Evolutionary conservation across 2,329 filamentous ascomycete genomes (phyloP).

Genomic region (Nemania serpens): DNA sequence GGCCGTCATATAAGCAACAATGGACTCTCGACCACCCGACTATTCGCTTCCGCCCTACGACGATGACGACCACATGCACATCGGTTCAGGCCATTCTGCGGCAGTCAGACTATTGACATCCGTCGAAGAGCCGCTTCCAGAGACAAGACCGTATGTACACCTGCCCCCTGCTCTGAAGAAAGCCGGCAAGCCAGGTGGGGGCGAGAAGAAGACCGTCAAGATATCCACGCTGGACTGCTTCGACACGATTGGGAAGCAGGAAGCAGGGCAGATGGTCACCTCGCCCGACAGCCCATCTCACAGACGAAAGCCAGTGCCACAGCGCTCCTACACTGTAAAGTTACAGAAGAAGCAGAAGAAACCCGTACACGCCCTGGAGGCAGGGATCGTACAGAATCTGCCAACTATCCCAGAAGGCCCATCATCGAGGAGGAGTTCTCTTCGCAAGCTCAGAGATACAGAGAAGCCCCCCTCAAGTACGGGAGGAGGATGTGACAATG

Average conservation of each 20-base stretch:
- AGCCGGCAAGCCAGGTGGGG: constrained; percentile 20
- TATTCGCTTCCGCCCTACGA: constrained; percentile 63
- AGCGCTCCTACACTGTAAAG: constrained; percentile 52
- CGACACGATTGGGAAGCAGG: constrained; percentile 45
- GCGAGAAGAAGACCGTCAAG: constrained; percentile 34
- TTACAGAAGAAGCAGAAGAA: constrained; percentile 52
- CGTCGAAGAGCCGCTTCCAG: constrained; percentile 58
- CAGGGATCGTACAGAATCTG: constrained; percentile 47
- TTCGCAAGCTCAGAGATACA: constrained; percentile 40
- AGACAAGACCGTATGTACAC: constrained; percentile 60
- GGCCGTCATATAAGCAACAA: constrained; percentile 35
- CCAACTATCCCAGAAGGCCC: constrained; percentile 58
- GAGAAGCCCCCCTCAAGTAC: constrained; percentile 24
- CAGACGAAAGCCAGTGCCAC: constrained; percentile 34
- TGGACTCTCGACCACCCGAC: constrained; percentile 61
- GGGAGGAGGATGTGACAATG: constrained; percentile 32
- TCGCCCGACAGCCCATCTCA: constrained; percentile 26
- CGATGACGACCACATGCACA: constrained; percentile 55
- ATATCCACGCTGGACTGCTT: constrained; percentile 38
- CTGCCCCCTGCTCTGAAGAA: constrained; percentile 37
- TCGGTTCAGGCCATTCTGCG: constrained; percentile 51
- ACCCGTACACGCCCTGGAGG: constrained; percentile 38
- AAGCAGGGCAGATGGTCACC: constrained; percentile 38
- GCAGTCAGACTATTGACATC: constrained; percentile 66
- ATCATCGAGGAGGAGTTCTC: constrained; percentile 48